Percentiles rank a stretch among this genome's conserved stretches.
Evolutionary conservation across 805 yeast species (phyloP).

Genomic region (Myxozyma lipomycoides): DNA sequence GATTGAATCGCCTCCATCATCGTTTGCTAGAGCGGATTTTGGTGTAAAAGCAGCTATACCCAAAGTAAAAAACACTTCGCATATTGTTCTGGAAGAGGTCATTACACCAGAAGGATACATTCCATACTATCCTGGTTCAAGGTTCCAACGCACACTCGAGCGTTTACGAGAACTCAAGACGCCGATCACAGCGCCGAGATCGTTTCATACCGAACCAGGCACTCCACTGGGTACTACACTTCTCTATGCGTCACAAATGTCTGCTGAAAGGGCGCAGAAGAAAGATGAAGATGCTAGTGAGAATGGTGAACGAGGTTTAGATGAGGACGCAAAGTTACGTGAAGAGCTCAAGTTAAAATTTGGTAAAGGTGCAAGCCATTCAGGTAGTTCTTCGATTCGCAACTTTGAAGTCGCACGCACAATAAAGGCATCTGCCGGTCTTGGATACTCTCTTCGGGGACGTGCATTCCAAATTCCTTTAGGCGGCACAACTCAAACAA

Average conservation of each 20-base stretch:
- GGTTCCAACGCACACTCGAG: conserved; percentile 4
- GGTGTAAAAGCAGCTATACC: conserved; percentile 29
- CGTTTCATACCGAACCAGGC: not conserved
- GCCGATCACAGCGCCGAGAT: conserved; percentile 4
- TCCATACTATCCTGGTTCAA: conserved; percentile 10
- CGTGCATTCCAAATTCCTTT: conserved; percentile 20
- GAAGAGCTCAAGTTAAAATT: not conserved
- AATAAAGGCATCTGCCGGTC: conserved; percentile 15
- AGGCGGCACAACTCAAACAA: conserved; percentile 1
- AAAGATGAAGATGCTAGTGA: not conserved
- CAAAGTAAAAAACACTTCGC: not conserved
- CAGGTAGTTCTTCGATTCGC: not conserved
- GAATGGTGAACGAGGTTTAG: not conserved
- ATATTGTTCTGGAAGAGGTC: conserved; percentile 8
- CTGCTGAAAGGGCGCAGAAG: not conserved
- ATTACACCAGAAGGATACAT: conserved; percentile 24
- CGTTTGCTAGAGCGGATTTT: conserved; percentile 22
- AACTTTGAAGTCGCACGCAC: not conserved
- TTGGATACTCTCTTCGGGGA: conserved; percentile 14
- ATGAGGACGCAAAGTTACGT: not conserved
- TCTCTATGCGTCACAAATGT: not conserved
- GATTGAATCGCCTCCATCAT: conserved; percentile 17
- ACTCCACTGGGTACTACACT: not conserved
- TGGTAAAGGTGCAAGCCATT: conserved; percentile 1
- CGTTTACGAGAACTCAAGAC: conserved; percentile 11